These are phyloP conservation scores for Trichosporon faecale DNA, from an alignment of 1,284 basidiomycete genomes.

Conservation along the genomic window DNA sequence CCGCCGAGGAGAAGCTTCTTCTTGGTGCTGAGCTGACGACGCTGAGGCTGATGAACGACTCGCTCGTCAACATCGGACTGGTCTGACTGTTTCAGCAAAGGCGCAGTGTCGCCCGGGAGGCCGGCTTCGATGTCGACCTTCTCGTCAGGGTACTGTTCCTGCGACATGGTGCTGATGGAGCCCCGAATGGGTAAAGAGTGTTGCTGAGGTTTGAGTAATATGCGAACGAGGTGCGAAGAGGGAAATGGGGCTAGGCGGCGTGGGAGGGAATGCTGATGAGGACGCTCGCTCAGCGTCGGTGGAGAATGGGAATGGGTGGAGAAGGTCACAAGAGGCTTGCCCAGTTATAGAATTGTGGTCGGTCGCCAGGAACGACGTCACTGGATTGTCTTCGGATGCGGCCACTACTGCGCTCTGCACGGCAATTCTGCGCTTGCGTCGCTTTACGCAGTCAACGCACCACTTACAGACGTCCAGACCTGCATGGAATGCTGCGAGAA, in stretches of 20 bases:
- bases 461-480: not conserved
- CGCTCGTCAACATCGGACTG: not conserved
- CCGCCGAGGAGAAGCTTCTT: not conserved
- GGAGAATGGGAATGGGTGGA: not conserved
- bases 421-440: not conserved
- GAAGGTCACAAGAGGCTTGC: not conserved
- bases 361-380: conserved; percentile 4
- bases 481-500: not conserved
- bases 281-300: not conserved
- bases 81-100: not conserved
- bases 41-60: not conserved
- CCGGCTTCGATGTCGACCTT: conserved; percentile 6
- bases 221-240: not conserved
- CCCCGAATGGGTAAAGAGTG: not conserved
- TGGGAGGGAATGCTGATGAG: not conserved
- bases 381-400: not conserved
- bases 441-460: not conserved
- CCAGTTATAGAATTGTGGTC: not conserved
- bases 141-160: not conserved
- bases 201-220: not conserved
- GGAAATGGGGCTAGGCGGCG: not conserved
- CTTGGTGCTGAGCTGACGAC: not conserved
- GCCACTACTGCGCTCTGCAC: not conserved
- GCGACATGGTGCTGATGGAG: conserved; percentile 3
- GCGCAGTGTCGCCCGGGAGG: not conserved